These are phyloP conservation scores for Fusarium clavum DNA, from an alignment of 2,329 filamentous ascomycete species.

Conservation along the genomic window DNA sequence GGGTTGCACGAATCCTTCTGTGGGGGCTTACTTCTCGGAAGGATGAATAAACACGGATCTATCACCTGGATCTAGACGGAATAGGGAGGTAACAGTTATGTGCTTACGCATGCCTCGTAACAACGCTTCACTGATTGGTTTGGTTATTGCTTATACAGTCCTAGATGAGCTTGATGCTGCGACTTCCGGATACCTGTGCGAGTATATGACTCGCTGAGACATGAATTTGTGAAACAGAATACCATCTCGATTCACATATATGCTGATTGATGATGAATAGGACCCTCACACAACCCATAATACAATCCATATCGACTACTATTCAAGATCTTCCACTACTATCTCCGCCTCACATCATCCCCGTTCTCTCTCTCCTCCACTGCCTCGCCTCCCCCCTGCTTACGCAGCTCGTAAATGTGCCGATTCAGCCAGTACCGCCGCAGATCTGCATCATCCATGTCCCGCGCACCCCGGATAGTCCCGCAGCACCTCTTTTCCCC, in stretches of 20 bases:
- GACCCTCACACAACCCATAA: not conserved
- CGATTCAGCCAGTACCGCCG: not conserved
- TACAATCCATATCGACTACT: not conserved
- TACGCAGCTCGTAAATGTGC: not conserved
- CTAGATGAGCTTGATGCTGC: not conserved
- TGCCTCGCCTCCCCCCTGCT: not conserved
- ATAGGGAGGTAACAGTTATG: not conserved
- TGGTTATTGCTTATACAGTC: not conserved
- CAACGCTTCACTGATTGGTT: not conserved
- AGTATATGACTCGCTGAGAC: not conserved
- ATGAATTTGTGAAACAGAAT: not conserved
- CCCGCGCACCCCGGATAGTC: conserved; percentile 3
- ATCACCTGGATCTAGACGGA: not conserved
- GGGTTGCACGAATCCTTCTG: not conserved
- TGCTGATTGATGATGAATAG: not conserved
- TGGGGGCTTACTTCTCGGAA: not conserved
- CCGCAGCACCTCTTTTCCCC: conserved; percentile 1
- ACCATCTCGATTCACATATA: not conserved
- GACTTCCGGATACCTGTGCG: not conserved
- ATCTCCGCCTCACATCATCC: not conserved
- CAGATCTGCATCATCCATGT: not conserved
- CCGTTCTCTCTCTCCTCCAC: too few species aligned
- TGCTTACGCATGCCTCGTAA: not conserved
- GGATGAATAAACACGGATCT: not conserved
- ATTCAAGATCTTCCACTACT: not conserved